These are phyloP conservation scores for Murraya paniculata DNA, from an alignment of 345 rosid species.

Conservation along the genomic window DNA sequence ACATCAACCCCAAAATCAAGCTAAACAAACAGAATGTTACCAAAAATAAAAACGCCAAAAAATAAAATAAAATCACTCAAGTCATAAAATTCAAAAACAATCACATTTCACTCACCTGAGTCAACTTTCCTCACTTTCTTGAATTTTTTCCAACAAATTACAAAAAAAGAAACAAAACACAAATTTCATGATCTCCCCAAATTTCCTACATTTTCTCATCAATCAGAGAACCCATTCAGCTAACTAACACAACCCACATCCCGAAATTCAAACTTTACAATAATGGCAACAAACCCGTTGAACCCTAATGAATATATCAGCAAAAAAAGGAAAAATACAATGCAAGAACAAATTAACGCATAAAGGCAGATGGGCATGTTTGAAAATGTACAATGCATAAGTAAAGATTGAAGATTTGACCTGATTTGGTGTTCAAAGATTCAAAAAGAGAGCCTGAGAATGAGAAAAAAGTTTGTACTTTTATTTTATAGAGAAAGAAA, in stretches of 20 bases:
- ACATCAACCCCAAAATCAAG: conserved; percentile 13
- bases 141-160: background rate
- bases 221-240: conserved; percentile 1
- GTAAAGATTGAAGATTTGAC: conserved; percentile 6
- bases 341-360: background rate
- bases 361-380: background rate
- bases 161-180: background rate
- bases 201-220: conserved; percentile 18
- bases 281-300: conserved; percentile 4
- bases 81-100: background rate
- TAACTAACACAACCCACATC: background rate
- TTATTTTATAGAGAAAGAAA: background rate
- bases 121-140: background rate
- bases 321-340: background rate
- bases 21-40: conserved; percentile 10
- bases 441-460: conserved; percentile 14
- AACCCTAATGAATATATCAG: conserved; percentile 7
- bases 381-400: background rate
- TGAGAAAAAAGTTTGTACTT: background rate
- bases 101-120: background rate
- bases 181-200: background rate
- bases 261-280: conserved; percentile 8
- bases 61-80: background rate
- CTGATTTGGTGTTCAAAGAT: conserved; percentile 9
- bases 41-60: conserved; percentile 17